Evolutionary conservation across 306 rosid species (phyloP).

Genomic region (Senna tora): DNA sequence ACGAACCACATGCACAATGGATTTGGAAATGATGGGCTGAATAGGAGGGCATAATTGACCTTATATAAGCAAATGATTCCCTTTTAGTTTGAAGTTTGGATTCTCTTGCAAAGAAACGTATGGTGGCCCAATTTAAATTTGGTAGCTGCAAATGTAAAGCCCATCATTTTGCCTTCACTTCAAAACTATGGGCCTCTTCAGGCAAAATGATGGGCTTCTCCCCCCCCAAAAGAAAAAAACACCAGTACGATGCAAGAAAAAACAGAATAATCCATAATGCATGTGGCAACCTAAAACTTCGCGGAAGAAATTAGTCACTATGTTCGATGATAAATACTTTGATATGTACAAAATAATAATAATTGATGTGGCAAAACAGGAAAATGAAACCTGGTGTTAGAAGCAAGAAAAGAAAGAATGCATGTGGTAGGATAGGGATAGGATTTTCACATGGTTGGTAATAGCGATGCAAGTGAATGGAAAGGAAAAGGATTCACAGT

Average conservation of each 20-base stretch:
- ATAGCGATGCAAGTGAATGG: neutral
- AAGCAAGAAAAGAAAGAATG: neutral
- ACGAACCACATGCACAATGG: neutral
- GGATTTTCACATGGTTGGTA: constrained; percentile 23
- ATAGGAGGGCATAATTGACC: neutral
- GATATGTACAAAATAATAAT: too few species aligned
- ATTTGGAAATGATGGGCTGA: neutral
- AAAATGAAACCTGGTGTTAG: too few species aligned
- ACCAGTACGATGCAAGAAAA: too few species aligned
- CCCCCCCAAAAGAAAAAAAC: too few species aligned
- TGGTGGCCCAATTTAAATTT: neutral
- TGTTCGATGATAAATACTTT: too few species aligned
- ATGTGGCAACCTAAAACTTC: too few species aligned
- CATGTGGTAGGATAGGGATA: constrained; percentile 12
- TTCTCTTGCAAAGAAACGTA: too few species aligned
- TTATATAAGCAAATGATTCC: neutral
- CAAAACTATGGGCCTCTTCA: too few species aligned
- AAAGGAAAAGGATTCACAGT: constrained; percentile 31
- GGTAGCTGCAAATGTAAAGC: neutral
- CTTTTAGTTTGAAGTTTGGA: neutral
- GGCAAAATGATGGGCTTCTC: too few species aligned
- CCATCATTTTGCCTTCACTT: neutral
- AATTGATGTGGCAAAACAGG: too few species aligned
- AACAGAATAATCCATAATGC: too few species aligned
- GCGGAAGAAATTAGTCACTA: too few species aligned